These are phyloP conservation scores for Botrytis cinerea DNA, from an alignment of 2,329 filamentous ascomycete genomes.

Conservation along the genomic window DNA sequence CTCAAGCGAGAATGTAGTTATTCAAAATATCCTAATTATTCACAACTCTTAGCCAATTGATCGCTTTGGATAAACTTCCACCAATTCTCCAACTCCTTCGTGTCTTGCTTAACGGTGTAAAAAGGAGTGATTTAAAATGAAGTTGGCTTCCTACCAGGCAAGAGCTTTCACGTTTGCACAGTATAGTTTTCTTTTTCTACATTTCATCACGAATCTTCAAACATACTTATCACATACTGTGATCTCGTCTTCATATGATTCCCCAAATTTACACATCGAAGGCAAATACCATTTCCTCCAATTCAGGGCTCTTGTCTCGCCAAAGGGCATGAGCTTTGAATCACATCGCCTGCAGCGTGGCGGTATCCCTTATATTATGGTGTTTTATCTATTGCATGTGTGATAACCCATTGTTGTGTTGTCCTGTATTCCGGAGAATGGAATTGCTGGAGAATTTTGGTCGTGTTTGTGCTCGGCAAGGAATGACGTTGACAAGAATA, in stretches of 20 bases:
- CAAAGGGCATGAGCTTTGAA: not conserved
- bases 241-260: not conserved
- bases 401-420: not conserved
- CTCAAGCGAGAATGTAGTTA: conserved; percentile 9
- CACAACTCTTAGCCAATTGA: not conserved
- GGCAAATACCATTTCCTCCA: not conserved
- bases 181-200: not conserved
- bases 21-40: not conserved
- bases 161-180: not conserved
- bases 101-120: not conserved
- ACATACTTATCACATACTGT: not conserved
- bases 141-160: not conserved
- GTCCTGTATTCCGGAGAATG: not conserved
- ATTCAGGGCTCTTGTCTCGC: not conserved
- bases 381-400: not conserved
- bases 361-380: not conserved
- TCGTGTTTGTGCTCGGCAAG: not conserved
- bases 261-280: not conserved
- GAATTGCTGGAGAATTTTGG: too few species aligned
- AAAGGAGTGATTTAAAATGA: not conserved
- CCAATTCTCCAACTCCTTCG: too few species aligned
- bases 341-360: not conserved
- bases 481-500: not conserved
- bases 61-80: not conserved
- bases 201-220: not conserved